Conservation (phyloP, 257 asterid genomes). For the Cruciata laevipes region DNA sequence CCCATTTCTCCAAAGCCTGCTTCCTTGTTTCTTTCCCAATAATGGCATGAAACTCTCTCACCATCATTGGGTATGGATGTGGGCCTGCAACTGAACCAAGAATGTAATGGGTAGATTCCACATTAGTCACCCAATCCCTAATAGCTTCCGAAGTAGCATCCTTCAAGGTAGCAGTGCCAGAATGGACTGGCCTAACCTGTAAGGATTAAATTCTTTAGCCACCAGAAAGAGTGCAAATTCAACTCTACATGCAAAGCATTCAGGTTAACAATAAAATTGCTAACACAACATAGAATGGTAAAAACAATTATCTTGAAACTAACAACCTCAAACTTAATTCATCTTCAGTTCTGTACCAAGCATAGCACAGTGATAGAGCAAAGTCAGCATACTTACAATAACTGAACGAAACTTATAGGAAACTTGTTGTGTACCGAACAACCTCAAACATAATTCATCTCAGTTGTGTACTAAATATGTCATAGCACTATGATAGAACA, state of each 20-base stretch:
- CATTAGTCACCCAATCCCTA: constrained; percentile 92
- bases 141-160: constrained; percentile 99
- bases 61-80: constrained; percentile 98
- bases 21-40: constrained; percentile 93
- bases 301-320: not conserved
- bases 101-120: constrained; percentile 88
- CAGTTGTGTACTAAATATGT: too few species aligned
- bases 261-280: not conserved
- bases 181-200: constrained; percentile 85
- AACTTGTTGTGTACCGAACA: too few species aligned
- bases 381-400: not conserved
- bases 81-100: constrained; percentile 96
- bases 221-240: not conserved
- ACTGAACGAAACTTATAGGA: too few species aligned
- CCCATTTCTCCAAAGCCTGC: constrained; percentile 91
- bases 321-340: not conserved
- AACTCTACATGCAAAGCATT: not conserved
- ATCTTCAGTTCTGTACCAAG: not conserved
- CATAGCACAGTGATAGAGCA: not conserved
- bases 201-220: not conserved
- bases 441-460: too few species aligned
- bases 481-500: too few species aligned
- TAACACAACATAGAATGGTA: not conserved
- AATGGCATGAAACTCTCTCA: constrained; percentile 85
- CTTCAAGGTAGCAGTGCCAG: constrained; percentile 94